Percentiles rank a stretch among this genome's conserved stretches.
phyloP scores from a whole-genome alignment of 371 early-diverging fungal species.

The Cokeromyces recurvatus region DNA sequence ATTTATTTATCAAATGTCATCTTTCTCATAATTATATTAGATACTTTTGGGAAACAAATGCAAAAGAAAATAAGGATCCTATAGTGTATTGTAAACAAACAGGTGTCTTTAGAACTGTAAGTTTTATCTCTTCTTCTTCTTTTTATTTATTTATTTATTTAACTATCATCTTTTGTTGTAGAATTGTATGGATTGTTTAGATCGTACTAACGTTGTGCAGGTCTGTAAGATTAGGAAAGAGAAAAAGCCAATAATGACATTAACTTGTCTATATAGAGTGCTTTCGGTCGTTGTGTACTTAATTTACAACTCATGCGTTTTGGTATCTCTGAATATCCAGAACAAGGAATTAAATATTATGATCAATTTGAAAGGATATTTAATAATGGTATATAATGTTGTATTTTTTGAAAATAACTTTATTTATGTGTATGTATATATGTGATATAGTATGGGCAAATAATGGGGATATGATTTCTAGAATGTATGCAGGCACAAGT shows the following conservation, averaged over 20 bases:
- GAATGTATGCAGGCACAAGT: slow-evolving; percentile 66
- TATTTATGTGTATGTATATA: background rate
- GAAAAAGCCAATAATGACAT: too few relatives aligned
- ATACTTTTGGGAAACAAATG: slow-evolving; percentile 40
- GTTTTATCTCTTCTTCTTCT: background rate
- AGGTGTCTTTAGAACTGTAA: slow-evolving; percentile 49
- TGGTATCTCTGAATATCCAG: slow-evolving; percentile 60
- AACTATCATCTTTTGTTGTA: slow-evolving; percentile 1
- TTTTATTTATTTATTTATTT: background rate
- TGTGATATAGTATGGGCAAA: slow-evolving; percentile 54
- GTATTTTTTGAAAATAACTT: background rate
- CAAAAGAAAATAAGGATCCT: background rate
- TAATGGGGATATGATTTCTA: slow-evolving; percentile 62
- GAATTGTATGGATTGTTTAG: slow-evolving; percentile 99
- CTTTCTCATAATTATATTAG: slow-evolving; percentile 14
- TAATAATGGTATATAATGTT: slow-evolving; percentile 39
- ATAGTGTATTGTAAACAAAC: slow-evolving; percentile 32
- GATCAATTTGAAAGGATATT: slow-evolving; percentile 57
- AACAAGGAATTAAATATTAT: slow-evolving; percentile 56
- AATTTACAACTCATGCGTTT: slow-evolving; percentile 64
- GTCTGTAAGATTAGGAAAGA: slow-evolving; percentile 7
- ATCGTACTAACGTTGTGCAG: slow-evolving; percentile 98
- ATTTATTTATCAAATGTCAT: background rate
- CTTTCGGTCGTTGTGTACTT: slow-evolving; percentile 72
- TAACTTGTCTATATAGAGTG: slow-evolving; percentile 55